phyloP scores from a whole-genome alignment of 257 asterid species.

The Salvia hispanica region DNA sequence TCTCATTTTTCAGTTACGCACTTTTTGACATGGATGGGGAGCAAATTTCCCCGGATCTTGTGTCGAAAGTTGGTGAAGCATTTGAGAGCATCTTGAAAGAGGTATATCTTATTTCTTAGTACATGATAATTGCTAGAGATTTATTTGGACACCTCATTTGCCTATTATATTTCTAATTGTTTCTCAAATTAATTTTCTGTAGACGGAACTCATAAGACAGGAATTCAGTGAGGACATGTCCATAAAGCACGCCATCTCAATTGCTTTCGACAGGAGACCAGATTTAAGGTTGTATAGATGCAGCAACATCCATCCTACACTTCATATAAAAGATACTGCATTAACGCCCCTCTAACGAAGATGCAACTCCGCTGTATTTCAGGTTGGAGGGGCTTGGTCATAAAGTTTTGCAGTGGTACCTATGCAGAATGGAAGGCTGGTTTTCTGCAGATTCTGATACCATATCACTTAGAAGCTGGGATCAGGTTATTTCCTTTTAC shows the following conservation, averaged over 20 bases:
- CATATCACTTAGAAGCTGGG: conserved; percentile 90
- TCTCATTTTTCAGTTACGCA: conserved; percentile 60
- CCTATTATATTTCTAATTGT: conserved; percentile 22
- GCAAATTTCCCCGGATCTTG: conserved; percentile 87
- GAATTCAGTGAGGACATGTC: conserved; percentile 79
- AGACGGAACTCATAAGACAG: conserved; percentile 73
- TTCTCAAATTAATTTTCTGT: conserved; percentile 24
- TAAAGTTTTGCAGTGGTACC: conserved; percentile 94
- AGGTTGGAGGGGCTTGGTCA: conserved; percentile 78
- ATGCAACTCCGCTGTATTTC: conserved; percentile 21
- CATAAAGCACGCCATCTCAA: conserved; percentile 71
- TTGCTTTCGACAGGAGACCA: conserved; percentile 79
- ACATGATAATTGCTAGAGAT: neutral
- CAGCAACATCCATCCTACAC: conserved; percentile 16
- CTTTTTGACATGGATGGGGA: conserved; percentile 89
- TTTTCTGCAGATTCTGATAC: conserved; percentile 97
- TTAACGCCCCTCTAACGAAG: neutral
- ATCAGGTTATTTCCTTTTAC: conserved; percentile 57
- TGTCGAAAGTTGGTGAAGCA: conserved; percentile 74
- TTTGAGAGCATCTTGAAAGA: conserved; percentile 89
- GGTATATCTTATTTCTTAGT: conserved; percentile 40
- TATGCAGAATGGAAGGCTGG: conserved; percentile 98
- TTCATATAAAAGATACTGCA: neutral
- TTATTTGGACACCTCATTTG: conserved; percentile 3
- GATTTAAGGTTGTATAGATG: conserved; percentile 63